Evolutionary conservation across 2,329 filamentous ascomycete genomes (phyloP), one percentile per base, ranked within the genome.

Genomic region (Fusarium hostae): DNA sequence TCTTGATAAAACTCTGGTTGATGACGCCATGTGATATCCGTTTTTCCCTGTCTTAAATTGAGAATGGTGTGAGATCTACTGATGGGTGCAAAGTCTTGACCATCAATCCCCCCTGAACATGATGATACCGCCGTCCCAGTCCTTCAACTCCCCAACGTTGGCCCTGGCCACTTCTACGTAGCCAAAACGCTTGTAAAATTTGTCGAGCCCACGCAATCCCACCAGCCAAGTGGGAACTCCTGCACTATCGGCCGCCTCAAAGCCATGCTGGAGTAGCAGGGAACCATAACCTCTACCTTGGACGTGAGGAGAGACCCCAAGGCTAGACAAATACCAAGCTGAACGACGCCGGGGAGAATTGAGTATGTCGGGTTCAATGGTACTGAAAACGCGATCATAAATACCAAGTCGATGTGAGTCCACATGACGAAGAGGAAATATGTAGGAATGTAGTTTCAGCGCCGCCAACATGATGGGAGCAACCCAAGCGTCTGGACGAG

Each of bases 321-420:
- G 63, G 22, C 74, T 79, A 52, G 79, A 78, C 13, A 83, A 75
- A 63, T 83, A 83, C 78, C 78, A 81, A 18, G 79, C 80, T 11
- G 73, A 63, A 32, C 68, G 74, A 32, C 79, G 79, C 32, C 75
- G 74, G 32, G 76, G 74, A 28, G 78, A 74, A 50, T 68, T 72
- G 24, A 81, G 72, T 48, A 78, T 57, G 13, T 66, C 30, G 9
- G 75, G 75, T 55, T 79, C 76, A 41, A 79, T 52, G 37, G 63
- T 55, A 35, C 66, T 59, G 57, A 79, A 75, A 57, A 73, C 71
- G 62, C 75, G 77, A 54, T 71, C 66, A 51, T 80, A 80, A 55
- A 72, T 63, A 60, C 58, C 58, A 26, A 73, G 45, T 20, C 71
- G 59, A 43, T 70, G 50, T 26, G 60, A 10, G 65, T 79, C 75